Evolutionary conservation across 2,329 filamentous ascomycete species (phyloP).

Genomic region (Colletotrichum orbiculare): DNA sequence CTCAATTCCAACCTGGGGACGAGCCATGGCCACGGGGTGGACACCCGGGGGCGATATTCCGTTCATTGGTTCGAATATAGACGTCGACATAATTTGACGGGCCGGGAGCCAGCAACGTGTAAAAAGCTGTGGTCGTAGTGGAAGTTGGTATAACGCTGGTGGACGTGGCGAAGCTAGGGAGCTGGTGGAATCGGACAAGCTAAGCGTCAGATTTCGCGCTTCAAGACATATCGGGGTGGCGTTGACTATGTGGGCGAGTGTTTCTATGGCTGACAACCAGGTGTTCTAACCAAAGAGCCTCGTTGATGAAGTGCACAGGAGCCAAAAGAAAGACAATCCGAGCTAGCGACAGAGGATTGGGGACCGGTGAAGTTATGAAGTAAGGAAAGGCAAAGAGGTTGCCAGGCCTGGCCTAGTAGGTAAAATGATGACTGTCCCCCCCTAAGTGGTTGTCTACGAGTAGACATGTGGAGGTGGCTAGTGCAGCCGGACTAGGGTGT

Average conservation of each 20-base stretch:
- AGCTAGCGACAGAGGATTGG: conserved; percentile 26
- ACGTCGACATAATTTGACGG: conserved; percentile 50
- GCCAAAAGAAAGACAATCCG: conserved; percentile 23
- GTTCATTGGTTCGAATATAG: conserved; percentile 54
- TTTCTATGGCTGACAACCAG: not conserved
- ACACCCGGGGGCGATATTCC: conserved; percentile 55
- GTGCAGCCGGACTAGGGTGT: conserved; percentile 26
- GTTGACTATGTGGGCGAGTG: not conserved
- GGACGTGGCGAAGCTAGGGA: not conserved
- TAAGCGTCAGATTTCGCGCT: not conserved
- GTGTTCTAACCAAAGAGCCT: not conserved
- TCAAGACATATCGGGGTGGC: not conserved
- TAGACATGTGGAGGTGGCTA: conserved; percentile 37
- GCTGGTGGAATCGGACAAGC: too few relatives aligned
- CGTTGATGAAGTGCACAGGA: conserved; percentile 28
- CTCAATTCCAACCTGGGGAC: conserved; percentile 85
- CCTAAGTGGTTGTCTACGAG: conserved; percentile 17
- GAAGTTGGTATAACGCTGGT: not conserved
- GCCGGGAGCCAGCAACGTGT: not conserved
- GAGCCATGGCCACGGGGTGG: conserved; percentile 69
- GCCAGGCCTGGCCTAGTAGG: conserved; percentile 25
- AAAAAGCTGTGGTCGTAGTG: not conserved
- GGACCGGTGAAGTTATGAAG: conserved; percentile 36
- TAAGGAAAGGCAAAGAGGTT: conserved; percentile 32
- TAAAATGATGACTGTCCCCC: conserved; percentile 34